A percentile compares a stretch with the other conserved stretches of the same genome.
Conservation (phyloP, 2,329 filamentous ascomycete genomes). For the Fusarium sp. region DNA sequence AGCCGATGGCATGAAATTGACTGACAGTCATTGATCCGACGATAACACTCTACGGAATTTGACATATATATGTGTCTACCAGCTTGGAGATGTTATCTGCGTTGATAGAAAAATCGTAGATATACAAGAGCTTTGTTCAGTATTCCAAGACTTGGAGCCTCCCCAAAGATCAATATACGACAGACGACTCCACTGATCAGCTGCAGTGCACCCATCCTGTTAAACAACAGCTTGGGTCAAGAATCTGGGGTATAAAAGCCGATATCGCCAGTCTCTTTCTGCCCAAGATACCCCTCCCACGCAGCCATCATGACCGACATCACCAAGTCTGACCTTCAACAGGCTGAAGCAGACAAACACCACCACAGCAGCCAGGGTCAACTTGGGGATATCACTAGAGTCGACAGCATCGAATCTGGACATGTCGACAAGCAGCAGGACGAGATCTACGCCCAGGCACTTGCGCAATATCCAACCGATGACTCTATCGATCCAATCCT, state of each 20-base stretch:
- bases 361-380: constrained; percentile 1
- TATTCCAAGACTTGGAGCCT: background rate
- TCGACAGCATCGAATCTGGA: constrained; percentile 1
- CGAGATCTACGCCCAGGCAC: constrained; percentile 51
- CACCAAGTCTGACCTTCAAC: constrained; percentile 7
- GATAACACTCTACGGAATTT: background rate
- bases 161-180: background rate
- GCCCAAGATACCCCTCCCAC: background rate
- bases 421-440: constrained; percentile 21
- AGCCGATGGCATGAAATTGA: constrained; percentile 1
- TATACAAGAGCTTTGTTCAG: too few relatives aligned
- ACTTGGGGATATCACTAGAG: constrained; percentile 7
- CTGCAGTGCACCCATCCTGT: constrained; percentile 1
- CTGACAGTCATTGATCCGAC: background rate
- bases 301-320: constrained; percentile 2
- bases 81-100: too few relatives aligned
- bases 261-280: background rate
- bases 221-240: background rate
- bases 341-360: background rate
- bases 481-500: constrained; percentile 51
- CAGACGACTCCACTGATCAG: background rate
- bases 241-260: background rate
- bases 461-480: constrained; percentile 52
- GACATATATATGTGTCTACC: too few relatives aligned
- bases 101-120: too few relatives aligned